phyloP scores from a whole-genome alignment of 2,329 filamentous ascomycete genomes.

The Paradendryphiella salina region DNA sequence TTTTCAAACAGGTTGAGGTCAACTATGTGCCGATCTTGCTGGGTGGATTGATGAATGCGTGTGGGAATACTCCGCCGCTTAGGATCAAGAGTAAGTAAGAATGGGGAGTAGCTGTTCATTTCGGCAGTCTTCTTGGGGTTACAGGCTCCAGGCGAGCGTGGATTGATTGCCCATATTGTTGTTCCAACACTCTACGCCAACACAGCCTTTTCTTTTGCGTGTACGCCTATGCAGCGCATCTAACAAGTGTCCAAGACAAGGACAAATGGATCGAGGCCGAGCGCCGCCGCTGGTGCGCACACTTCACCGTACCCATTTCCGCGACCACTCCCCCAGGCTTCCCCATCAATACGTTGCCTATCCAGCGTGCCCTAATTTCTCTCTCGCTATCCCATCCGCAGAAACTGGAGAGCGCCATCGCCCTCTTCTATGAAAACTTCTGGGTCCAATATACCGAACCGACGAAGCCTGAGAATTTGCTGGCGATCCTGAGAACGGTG shows the following conservation, averaged over 20 bases:
- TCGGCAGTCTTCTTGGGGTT: neutral
- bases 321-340: conserved; percentile 54
- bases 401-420: conserved; percentile 49
- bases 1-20: conserved; percentile 59
- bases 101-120: neutral
- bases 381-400: conserved; percentile 51
- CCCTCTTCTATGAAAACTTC: conserved; percentile 55
- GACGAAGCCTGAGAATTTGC: conserved; percentile 51
- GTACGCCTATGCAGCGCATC: neutral
- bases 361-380: conserved; percentile 58
- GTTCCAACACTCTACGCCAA: no score
- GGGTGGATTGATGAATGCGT: conserved; percentile 62
- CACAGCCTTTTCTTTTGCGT: no score
- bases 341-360: conserved; percentile 56
- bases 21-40: conserved; percentile 63
- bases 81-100: conserved; percentile 56
- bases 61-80: conserved; percentile 59
- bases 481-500: conserved; percentile 50
- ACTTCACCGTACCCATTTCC: conserved; percentile 59
- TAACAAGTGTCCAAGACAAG: conserved; percentile 55
- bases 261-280: conserved; percentile 60
- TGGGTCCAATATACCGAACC: conserved; percentile 57
- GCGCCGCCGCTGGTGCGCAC: conserved; percentile 57
- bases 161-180: neutral
- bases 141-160: neutral